phyloP scores from a whole-genome alignment of 2,329 filamentous ascomycete genomes.

The Ophiostoma pallidulum region DNA sequence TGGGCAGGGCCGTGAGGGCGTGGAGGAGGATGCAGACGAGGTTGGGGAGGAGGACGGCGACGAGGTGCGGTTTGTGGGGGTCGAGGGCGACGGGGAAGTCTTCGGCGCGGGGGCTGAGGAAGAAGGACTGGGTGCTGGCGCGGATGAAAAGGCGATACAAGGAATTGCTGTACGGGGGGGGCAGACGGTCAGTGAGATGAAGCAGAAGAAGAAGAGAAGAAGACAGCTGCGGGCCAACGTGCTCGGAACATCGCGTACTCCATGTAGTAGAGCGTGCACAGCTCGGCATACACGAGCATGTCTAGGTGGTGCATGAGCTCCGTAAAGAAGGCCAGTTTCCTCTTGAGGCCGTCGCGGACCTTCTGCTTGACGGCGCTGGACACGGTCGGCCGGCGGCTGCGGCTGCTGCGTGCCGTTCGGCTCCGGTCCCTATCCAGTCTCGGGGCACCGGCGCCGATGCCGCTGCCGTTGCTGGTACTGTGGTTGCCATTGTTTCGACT shows the following conservation, averaged over 20 bases:
- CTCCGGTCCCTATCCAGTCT: too few relatives aligned
- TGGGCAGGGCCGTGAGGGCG: conserved; percentile 43
- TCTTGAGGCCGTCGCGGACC: conserved; percentile 31
- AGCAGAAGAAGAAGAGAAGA: conserved; percentile 2
- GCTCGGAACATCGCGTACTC: too few relatives aligned
- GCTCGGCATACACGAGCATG: conserved; percentile 53
- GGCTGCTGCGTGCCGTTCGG: too few relatives aligned
- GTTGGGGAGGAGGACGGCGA: conserved; percentile 50
- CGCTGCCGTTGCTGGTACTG: too few relatives aligned
- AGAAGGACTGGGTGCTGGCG: conserved; percentile 50
- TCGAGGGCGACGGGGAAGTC: conserved; percentile 45
- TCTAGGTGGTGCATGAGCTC: conserved; percentile 53
- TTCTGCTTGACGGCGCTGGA: conserved; percentile 18
- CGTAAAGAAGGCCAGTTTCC: conserved; percentile 51
- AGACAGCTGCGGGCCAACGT: too few relatives aligned
- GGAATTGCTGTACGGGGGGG: conserved; percentile 42
- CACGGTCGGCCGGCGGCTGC: too few relatives aligned
- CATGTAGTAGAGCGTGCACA: conserved; percentile 60
- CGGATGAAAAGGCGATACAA: conserved; percentile 53
- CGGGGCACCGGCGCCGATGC: not conserved
- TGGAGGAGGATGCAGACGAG: conserved; percentile 52
- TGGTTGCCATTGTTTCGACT: too few relatives aligned
- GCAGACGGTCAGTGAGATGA: not conserved
- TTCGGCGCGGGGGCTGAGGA: conserved; percentile 54
- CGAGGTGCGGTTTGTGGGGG: conserved; percentile 46